Percentiles rank a stretch among this genome's conserved stretches.
Conservation (phyloP, 148 eudicot genomes). For the Chenopodium album region DNA sequence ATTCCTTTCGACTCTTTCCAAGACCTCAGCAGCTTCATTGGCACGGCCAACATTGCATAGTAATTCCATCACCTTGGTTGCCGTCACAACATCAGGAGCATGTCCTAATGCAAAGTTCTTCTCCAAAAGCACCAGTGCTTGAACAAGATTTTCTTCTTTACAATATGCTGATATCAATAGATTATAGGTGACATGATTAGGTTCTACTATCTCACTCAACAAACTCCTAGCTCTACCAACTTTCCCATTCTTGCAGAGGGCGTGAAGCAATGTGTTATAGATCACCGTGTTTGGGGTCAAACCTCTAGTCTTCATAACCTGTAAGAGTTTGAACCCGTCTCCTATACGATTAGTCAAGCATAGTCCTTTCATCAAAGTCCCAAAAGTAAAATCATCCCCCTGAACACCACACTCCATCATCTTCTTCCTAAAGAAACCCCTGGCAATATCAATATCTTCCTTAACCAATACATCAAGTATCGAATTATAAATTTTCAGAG, state of each 20-base stretch:
- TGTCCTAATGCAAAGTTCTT: conserved; percentile 61
- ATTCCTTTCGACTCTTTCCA: conserved; percentile 61
- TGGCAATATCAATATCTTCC: conserved; percentile 88
- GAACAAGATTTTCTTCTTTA: conserved; percentile 59
- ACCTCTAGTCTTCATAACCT: conserved; percentile 59
- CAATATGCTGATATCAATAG: conserved; percentile 81
- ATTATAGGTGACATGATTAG: conserved; percentile 71
- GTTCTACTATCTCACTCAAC: conserved; percentile 72
- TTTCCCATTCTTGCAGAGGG: conserved; percentile 84
- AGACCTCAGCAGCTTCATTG: conserved; percentile 68
- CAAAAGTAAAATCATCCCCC: conserved; percentile 83
- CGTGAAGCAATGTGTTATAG: conserved; percentile 81
- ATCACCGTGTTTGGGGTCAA: conserved; percentile 53
- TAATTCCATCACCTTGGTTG: conserved; percentile 61
- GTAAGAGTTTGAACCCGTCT: conserved; percentile 83
- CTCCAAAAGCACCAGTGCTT: conserved; percentile 76
- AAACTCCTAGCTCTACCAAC: conserved; percentile 94
- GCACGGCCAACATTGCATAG: conserved; percentile 64
- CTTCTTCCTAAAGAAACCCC: conserved; percentile 80
- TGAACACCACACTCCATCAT: conserved; percentile 71
- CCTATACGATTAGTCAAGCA: conserved; percentile 86
- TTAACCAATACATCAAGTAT: conserved; percentile 88
- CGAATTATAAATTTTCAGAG: conserved; percentile 68
- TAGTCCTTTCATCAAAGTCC: conserved; percentile 92
- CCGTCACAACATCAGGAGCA: conserved; percentile 67